phyloP scores from a whole-genome alignment of 768 basidiomycete species.

The Leccinum boreale region DNA sequence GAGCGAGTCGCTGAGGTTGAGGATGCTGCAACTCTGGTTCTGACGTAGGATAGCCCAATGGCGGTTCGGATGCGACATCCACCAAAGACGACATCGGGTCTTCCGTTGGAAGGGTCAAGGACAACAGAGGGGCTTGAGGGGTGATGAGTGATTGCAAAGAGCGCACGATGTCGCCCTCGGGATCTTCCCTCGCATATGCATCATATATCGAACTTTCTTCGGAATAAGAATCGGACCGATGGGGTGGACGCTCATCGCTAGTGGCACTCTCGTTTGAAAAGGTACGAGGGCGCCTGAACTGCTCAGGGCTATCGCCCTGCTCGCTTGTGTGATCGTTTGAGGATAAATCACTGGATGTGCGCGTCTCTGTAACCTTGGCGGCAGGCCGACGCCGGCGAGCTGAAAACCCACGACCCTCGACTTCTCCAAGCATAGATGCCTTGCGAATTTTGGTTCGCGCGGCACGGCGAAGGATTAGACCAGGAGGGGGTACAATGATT shows the following conservation, averaged over 20 bases:
- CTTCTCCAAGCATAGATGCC: constrained; percentile 68
- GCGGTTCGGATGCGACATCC: constrained; percentile 20
- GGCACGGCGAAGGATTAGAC: constrained; percentile 85
- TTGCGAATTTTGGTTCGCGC: constrained; percentile 97
- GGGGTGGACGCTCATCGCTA: constrained; percentile 38
- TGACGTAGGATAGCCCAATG: constrained; percentile 35
- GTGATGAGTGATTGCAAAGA: constrained; percentile 20
- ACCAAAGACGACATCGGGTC: constrained; percentile 2
- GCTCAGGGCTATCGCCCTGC: constrained; percentile 52
- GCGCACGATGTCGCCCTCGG: constrained; percentile 37
- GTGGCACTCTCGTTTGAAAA: constrained; percentile 35
- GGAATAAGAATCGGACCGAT: constrained; percentile 70
- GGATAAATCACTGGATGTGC: constrained; percentile 69
- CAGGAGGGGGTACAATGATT: constrained; percentile 80
- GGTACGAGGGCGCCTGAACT: constrained; percentile 34
- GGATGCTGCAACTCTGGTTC: constrained; percentile 58
- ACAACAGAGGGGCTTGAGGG: constrained; percentile 20
- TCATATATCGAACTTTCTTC: constrained; percentile 85
- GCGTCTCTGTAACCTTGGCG: constrained; percentile 36
- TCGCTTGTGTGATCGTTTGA: constrained; percentile 53
- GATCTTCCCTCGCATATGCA: constrained; percentile 64
- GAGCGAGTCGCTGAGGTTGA: constrained; percentile 52
- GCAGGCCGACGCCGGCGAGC: constrained; percentile 29
- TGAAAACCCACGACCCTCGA: constrained; percentile 79
- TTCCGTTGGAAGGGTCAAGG: constrained; percentile 23